phyloP scores from a whole-genome alignment of 305 asterid genomes.

The Vinca major region DNA sequence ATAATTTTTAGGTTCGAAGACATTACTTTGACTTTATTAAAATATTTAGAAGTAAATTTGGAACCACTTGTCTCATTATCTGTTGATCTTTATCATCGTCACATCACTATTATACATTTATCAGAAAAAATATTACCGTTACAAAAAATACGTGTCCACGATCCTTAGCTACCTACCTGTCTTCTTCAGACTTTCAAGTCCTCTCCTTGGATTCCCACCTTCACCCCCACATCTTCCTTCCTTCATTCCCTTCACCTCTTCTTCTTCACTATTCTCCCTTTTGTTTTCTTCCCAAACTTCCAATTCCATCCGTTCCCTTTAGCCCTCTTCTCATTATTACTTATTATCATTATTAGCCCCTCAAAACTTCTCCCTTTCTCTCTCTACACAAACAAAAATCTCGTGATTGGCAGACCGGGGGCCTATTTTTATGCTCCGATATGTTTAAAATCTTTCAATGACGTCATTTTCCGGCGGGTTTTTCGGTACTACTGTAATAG shows the following conservation, averaged over 20 bases:
- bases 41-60: too few species aligned
- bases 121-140: slow-evolving; percentile 49
- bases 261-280: slow-evolving; percentile 12
- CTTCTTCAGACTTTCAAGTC: slow-evolving; percentile 15
- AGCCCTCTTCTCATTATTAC: not conserved
- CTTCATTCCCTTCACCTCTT: slow-evolving; percentile 5
- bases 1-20: too few species aligned
- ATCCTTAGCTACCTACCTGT: slow-evolving; percentile 34
- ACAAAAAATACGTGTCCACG: slow-evolving; percentile 41
- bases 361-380: not conserved
- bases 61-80: too few species aligned
- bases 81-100: not conserved
- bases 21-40: too few species aligned
- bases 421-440: slow-evolving; percentile 9
- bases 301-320: slow-evolving; percentile 12
- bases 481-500: slow-evolving; percentile 15
- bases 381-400: slow-evolving; percentile 15
- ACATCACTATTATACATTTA: not conserved
- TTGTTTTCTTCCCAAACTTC: slow-evolving; percentile 9
- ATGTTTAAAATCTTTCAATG: slow-evolving; percentile 36
- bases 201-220: slow-evolving; percentile 37
- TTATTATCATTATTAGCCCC: too few species aligned
- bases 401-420: slow-evolving; percentile 5
- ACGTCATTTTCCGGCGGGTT: slow-evolving; percentile 36
- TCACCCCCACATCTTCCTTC: slow-evolving; percentile 19